Conservation (phyloP, 2,329 filamentous ascomycete genomes). For the Ophiostoma pallidulum region DNA sequence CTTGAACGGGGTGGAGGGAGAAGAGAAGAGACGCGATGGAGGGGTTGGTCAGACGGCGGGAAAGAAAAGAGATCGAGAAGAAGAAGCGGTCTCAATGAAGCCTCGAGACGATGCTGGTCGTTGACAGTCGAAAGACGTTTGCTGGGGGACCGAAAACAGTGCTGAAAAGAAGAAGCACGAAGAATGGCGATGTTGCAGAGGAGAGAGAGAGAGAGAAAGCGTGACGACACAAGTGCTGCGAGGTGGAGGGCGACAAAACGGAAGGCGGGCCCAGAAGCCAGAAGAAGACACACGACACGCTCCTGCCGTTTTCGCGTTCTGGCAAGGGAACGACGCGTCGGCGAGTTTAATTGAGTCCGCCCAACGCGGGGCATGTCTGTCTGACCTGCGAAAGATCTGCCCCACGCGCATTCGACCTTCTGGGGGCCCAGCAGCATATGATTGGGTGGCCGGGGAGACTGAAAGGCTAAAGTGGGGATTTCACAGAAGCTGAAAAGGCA, state of each 20-base stretch:
- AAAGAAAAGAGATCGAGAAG: background rate
- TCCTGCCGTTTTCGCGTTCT: conserved; percentile 15
- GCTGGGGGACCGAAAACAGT: too few species aligned
- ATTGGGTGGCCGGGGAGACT: too few species aligned
- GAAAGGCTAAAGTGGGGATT: background rate
- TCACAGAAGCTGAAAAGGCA: background rate
- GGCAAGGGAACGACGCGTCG: conserved; percentile 15
- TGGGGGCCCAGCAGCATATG: too few species aligned
- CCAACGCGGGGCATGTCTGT: conserved; percentile 13
- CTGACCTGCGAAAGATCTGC: background rate
- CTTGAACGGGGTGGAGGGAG: conserved; percentile 6
- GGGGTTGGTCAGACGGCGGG: background rate
- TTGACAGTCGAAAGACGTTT: too few species aligned
- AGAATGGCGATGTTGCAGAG: background rate
- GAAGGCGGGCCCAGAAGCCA: background rate
- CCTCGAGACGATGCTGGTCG: too few species aligned
- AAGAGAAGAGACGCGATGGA: background rate
- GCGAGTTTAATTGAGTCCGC: conserved; percentile 16
- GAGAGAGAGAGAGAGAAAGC: background rate
- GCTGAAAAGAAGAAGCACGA: background rate
- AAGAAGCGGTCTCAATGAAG: too few species aligned
- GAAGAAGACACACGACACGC: conserved; percentile 13
- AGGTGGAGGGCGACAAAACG: background rate
- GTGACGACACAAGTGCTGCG: background rate
- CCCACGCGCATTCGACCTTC: too few species aligned